These are phyloP conservation scores for Thermoascus crustaceus DNA, from an alignment of 2,329 filamentous ascomycete species.

Conservation along the genomic window DNA sequence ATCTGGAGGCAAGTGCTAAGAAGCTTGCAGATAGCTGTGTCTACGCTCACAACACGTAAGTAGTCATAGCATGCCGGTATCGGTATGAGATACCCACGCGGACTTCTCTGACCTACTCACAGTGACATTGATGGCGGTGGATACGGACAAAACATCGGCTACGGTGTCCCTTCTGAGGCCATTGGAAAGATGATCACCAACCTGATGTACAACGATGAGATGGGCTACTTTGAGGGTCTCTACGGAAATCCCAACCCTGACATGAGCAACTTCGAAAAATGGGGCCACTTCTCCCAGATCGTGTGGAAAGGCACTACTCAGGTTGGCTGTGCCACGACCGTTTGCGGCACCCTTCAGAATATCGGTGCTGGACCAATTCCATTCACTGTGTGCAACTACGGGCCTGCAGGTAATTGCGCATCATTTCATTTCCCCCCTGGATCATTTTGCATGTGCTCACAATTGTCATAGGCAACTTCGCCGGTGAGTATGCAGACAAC, in stretches of 20 bases:
- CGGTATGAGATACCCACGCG: constrained; percentile 1
- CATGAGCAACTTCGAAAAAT: constrained; percentile 54
- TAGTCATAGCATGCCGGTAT: constrained; percentile 11
- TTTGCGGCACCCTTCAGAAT: constrained; percentile 39
- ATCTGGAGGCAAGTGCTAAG: constrained; percentile 56
- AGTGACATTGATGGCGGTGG: constrained; percentile 49
- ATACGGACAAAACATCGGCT: constrained; percentile 91
- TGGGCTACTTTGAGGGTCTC: constrained; percentile 45
- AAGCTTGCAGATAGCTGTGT: constrained; percentile 58
- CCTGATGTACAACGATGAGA: constrained; percentile 83
- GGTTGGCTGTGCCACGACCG: constrained; percentile 54
- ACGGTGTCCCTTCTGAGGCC: constrained; percentile 49
- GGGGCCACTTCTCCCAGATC: constrained; percentile 70
- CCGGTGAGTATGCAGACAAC: constrained; percentile 46
- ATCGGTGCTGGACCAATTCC: constrained; percentile 43
- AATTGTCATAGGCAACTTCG: constrained; percentile 44
- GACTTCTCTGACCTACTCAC: constrained; percentile 8
- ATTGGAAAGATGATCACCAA: constrained; percentile 64
- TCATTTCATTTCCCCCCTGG: background rate
- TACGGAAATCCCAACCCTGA: constrained; percentile 56
- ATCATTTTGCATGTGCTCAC: background rate
- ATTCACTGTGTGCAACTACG: constrained; percentile 88
- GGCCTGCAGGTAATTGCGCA: constrained; percentile 54
- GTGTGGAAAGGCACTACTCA: constrained; percentile 57
- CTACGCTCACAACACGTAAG: constrained; percentile 70